Percentiles rank a stretch among this genome's conserved stretches.
These are phyloP conservation scores for Priceomyces haplophilus DNA, from an alignment of 805 yeast genomes.

Conservation along the genomic window DNA sequence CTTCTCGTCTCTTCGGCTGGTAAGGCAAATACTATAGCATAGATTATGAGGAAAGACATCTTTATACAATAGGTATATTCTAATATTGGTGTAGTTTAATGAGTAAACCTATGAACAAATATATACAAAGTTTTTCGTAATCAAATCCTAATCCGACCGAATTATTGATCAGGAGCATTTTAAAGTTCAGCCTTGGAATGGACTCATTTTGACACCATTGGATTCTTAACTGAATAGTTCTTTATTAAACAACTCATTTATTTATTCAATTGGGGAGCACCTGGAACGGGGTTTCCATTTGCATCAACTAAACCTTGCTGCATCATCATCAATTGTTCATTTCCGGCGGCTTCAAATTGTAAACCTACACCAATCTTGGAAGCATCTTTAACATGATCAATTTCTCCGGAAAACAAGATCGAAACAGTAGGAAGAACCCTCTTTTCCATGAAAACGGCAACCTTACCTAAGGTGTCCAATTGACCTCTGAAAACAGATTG, in stretches of 20 bases:
- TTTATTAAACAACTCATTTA: slow-evolving; percentile 2
- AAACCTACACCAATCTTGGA: slow-evolving; percentile 90
- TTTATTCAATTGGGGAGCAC: slow-evolving; percentile 53
- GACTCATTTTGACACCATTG: not conserved
- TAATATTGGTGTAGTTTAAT: slow-evolving; percentile 2
- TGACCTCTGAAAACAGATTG: slow-evolving; percentile 95
- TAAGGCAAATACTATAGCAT: slow-evolving; percentile 10
- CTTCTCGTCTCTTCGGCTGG: slow-evolving; percentile 41
- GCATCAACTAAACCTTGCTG: slow-evolving; percentile 82
- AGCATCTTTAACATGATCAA: slow-evolving; percentile 72
- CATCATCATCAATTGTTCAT: slow-evolving; percentile 88
- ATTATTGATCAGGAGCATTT: not conserved
- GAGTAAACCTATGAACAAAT: slow-evolving; percentile 5
- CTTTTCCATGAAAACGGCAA: slow-evolving; percentile 86
- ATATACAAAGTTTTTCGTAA: slow-evolving; percentile 5
- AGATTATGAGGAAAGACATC: not conserved
- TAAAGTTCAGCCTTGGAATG: not conserved
- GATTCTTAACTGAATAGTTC: not conserved
- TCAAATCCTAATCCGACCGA: not conserved
- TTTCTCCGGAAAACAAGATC: slow-evolving; percentile 84
- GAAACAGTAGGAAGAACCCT: slow-evolving; percentile 90
- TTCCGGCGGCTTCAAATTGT: slow-evolving; percentile 93
- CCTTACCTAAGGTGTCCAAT: slow-evolving; percentile 87
- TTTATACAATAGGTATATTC: not conserved
- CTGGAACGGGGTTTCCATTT: slow-evolving; percentile 82